These are phyloP conservation scores for Colletotrichum truncatum DNA, from an alignment of 2,329 filamentous ascomycete species.

Conservation along the genomic window DNA sequence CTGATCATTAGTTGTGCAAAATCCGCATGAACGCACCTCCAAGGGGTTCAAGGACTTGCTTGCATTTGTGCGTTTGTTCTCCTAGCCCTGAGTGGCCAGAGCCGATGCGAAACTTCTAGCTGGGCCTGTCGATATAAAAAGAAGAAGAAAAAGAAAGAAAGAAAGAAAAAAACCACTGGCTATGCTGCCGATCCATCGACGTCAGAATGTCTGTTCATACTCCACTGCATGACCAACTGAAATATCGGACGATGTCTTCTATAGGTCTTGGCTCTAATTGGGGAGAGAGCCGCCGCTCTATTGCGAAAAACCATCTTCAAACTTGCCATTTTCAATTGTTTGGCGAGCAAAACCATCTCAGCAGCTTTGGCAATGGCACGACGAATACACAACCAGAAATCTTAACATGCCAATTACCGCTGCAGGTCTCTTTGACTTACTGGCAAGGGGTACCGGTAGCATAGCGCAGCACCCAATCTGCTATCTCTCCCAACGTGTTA, in stretches of 20 bases:
- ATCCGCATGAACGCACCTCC: conserved; percentile 16
- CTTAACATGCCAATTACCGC: conserved; percentile 2
- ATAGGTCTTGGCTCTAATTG: conserved; percentile 2
- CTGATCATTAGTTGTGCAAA: not conserved
- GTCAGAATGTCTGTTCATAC: conserved; percentile 24
- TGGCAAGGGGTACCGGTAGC: conserved; percentile 10
- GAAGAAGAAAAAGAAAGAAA: too few species aligned
- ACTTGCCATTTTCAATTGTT: not conserved
- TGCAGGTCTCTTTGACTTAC: conserved; percentile 7
- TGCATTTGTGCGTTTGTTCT: conserved; percentile 4
- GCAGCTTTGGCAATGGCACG: not conserved
- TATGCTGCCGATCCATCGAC: conserved; percentile 16
- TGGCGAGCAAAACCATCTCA: not conserved
- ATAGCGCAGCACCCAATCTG: conserved; percentile 5
- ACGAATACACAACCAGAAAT: not conserved
- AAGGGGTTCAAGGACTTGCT: conserved; percentile 16
- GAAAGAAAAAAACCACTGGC: not conserved
- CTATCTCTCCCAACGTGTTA: not conserved
- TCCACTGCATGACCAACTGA: conserved; percentile 13
- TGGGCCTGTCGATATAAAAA: not conserved
- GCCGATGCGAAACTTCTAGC: conserved; percentile 17
- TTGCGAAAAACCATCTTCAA: not conserved
- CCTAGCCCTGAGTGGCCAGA: not conserved
- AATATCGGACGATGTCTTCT: conserved; percentile 27
- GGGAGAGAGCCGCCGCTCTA: not conserved